A percentile compares a stretch with the other conserved stretches of the same genome.
These are phyloP conservation scores for Aphanoascus verrucosus DNA, from an alignment of 2,329 filamentous ascomycete species.

Conservation along the genomic window DNA sequence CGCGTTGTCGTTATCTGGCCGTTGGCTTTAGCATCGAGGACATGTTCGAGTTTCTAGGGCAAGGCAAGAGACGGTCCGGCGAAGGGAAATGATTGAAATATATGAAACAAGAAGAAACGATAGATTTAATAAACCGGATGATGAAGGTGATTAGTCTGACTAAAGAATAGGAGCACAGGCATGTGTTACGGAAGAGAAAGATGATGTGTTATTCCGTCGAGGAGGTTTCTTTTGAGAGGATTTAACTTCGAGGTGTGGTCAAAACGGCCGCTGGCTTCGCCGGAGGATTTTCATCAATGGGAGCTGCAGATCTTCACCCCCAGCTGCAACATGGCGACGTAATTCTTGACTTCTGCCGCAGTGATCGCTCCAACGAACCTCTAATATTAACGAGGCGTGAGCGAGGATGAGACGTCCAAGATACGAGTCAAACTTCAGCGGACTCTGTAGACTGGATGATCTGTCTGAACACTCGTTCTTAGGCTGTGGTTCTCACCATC, in stretches of 20 bases:
- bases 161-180: neutral
- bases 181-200: too few relatives aligned
- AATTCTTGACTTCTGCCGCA: too few relatives aligned
- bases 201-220: neutral
- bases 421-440: too few relatives aligned
- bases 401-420: too few relatives aligned
- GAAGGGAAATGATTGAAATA: neutral
- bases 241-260: neutral
- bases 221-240: neutral
- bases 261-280: neutral
- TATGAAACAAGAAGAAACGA: neutral
- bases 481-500: too few relatives aligned
- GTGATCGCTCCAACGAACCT: too few relatives aligned
- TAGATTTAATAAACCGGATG: neutral
- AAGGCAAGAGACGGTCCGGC: neutral
- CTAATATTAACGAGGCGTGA: too few relatives aligned
- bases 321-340: neutral
- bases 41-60: neutral
- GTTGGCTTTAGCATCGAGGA: constrained; percentile 1
- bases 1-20: constrained; percentile 9
- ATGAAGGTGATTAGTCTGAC: neutral
- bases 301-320: constrained; percentile 1
- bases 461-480: too few relatives aligned
- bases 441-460: too few relatives aligned
- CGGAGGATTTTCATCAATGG: neutral